A percentile compares a stretch with the other conserved stretches of the same genome.
Conservation (phyloP, 2,329 filamentous ascomycete species). For the Fusarium chuoi region DNA sequence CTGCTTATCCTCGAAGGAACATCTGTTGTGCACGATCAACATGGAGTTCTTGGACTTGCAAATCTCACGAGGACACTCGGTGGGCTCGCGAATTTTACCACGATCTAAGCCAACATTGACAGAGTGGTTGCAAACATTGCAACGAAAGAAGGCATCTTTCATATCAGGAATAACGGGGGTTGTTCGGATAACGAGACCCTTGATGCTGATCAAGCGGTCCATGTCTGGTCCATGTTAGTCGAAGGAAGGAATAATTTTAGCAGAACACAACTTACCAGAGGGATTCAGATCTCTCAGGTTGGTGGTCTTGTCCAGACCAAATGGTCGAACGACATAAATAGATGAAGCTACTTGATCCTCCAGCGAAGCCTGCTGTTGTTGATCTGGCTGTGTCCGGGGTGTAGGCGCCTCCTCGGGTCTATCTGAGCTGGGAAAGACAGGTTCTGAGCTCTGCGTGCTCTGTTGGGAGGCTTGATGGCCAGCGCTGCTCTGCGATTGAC, state of each 20-base stretch:
- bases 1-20: conserved; percentile 94
- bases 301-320: conserved; percentile 84
- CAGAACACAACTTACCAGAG: conserved; percentile 63
- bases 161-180: conserved; percentile 98
- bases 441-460: conserved; percentile 73
- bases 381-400: conserved; percentile 54
- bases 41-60: conserved; percentile 93
- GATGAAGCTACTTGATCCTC: conserved; percentile 84
- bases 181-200: conserved; percentile 93
- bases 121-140: conserved; percentile 91
- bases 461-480: conserved; percentile 57
- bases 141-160: conserved; percentile 98
- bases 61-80: conserved; percentile 82
- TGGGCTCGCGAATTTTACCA: conserved; percentile 95
- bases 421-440: conserved; percentile 84
- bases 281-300: conserved; percentile 96
- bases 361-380: conserved; percentile 65
- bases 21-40: conserved; percentile 98
- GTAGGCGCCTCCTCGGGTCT: conserved; percentile 61
- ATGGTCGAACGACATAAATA: conserved; percentile 88
- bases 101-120: conserved; percentile 92
- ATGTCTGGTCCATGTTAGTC: conserved; percentile 70
- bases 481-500: conserved; percentile 68
- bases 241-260: not conserved
- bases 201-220: conserved; percentile 94